Conservation (phyloP, 2,329 filamentous ascomycete genomes). For the Verticillium longisporum region DNA sequence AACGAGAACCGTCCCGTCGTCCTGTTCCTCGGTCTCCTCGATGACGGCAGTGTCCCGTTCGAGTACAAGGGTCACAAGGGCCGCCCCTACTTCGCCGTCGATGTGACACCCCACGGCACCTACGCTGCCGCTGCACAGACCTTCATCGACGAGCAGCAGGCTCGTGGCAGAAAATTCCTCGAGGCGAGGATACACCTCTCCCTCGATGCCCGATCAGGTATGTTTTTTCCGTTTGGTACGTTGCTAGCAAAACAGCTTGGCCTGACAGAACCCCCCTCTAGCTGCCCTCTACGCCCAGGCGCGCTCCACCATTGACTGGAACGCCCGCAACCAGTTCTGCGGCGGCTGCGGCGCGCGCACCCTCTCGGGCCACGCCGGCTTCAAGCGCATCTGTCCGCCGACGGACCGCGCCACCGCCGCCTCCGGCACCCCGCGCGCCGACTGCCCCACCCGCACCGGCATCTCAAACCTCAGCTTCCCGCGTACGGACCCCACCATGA, state of each 20-base stretch:
- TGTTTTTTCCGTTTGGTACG: too few relatives aligned
- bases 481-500: slow-evolving; percentile 88
- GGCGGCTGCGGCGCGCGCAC: slow-evolving; percentile 81
- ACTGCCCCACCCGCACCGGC: slow-evolving; percentile 76
- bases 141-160: slow-evolving; percentile 32
- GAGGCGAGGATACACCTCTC: slow-evolving; percentile 58
- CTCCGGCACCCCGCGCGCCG: slow-evolving; percentile 46
- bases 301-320: slow-evolving; percentile 88
- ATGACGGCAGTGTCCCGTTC: slow-evolving; percentile 43
- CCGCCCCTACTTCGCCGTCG: slow-evolving; percentile 80
- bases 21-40: slow-evolving; percentile 80
- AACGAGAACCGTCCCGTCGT: slow-evolving; percentile 59
- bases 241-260: too few relatives aligned
- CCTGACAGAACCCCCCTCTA: slow-evolving; percentile 22
- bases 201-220: slow-evolving; percentile 56
- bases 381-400: slow-evolving; percentile 73
- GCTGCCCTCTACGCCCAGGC: slow-evolving; percentile 89
- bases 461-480: slow-evolving; percentile 91
- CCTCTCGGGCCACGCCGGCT: slow-evolving; percentile 70
- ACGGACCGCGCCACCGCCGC: slow-evolving; percentile 50
- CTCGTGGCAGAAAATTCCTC: slow-evolving; percentile 57
- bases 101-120: slow-evolving; percentile 68
- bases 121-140: slow-evolving; percentile 55
- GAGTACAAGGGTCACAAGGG: slow-evolving; percentile 67
- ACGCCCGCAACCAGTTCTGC: slow-evolving; percentile 85